Conservation (phyloP, 768 basidiomycete genomes). For the Neoboletus magnificus region DNA sequence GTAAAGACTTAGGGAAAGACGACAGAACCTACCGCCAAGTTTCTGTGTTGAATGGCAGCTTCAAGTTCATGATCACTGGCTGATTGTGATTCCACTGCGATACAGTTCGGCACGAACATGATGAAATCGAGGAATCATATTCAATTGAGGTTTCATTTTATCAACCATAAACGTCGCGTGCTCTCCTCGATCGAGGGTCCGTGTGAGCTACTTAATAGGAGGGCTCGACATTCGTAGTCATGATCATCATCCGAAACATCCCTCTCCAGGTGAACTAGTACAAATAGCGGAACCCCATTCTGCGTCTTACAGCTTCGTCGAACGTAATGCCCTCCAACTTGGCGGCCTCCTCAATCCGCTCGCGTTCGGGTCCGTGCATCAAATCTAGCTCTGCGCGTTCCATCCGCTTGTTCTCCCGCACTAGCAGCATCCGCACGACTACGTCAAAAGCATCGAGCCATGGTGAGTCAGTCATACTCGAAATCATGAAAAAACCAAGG, state of each 20-base stretch:
- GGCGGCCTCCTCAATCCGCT: conserved; percentile 56
- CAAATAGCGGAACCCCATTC: conserved; percentile 57
- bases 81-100: background rate
- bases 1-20: too few species aligned
- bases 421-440: conserved; percentile 44
- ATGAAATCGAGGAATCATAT: background rate
- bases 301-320: conserved; percentile 55
- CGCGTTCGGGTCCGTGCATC: conserved; percentile 43
- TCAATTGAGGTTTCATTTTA: background rate
- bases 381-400: conserved; percentile 46
- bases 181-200: background rate
- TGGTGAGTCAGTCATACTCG: background rate
- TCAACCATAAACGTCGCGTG: background rate
- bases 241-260: background rate
- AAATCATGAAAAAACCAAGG: background rate
- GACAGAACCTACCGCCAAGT: background rate
- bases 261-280: conserved; percentile 33
- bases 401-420: conserved; percentile 48
- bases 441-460: background rate
- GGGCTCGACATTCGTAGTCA: background rate
- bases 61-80: background rate
- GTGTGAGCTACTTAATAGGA: background rate
- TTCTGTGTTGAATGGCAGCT: background rate
- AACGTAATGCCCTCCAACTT: conserved; percentile 57
- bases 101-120: background rate